Percentiles rank a stretch among this genome's conserved stretches.
Conservation (phyloP, 495 filamentous ascomycete genomes). For the Aspergillus heteromorphus region DNA sequence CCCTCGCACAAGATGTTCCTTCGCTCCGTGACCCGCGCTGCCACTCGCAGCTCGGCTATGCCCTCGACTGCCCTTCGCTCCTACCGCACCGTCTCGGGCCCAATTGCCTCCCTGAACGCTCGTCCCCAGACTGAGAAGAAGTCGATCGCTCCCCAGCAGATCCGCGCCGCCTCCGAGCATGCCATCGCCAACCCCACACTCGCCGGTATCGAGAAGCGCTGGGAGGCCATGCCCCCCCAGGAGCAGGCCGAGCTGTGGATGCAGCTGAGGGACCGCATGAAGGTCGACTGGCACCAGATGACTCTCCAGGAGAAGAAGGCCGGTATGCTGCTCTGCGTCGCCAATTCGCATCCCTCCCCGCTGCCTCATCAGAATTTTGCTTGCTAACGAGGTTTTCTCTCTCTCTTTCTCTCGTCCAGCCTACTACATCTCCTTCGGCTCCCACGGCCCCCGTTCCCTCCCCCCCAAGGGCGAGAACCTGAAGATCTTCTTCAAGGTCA, state of each 20-base stretch:
- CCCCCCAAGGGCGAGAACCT: slow-evolving; percentile 75
- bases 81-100: slow-evolving; percentile 23
- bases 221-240: slow-evolving; percentile 93
- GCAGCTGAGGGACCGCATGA: slow-evolving; percentile 95
- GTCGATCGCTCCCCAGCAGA: slow-evolving; percentile 44
- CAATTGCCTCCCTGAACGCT: slow-evolving; percentile 35
- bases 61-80: slow-evolving; percentile 33
- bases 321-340: slow-evolving; percentile 57
- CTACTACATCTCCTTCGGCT: slow-evolving; percentile 97
- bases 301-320: slow-evolving; percentile 97
- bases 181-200: slow-evolving; percentile 97
- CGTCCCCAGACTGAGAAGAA: slow-evolving; percentile 24
- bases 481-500: slow-evolving; percentile 67
- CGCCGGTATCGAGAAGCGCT: slow-evolving; percentile 97
- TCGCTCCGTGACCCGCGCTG: slow-evolving; percentile 42
- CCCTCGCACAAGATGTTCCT: slow-evolving; percentile 45
- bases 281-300: slow-evolving; percentile 91
- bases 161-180: slow-evolving; percentile 65
- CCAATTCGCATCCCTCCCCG: neutral
- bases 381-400: slow-evolving; percentile 18
- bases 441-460: slow-evolving; percentile 82
- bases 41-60: slow-evolving; percentile 40
- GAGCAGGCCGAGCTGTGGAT: slow-evolving; percentile 99
- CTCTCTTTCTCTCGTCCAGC: slow-evolving; percentile 55
- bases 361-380: slow-evolving; percentile 18